phyloP scores from a whole-genome alignment of 805 yeast genomes.

The Starmerella bacillaris region DNA sequence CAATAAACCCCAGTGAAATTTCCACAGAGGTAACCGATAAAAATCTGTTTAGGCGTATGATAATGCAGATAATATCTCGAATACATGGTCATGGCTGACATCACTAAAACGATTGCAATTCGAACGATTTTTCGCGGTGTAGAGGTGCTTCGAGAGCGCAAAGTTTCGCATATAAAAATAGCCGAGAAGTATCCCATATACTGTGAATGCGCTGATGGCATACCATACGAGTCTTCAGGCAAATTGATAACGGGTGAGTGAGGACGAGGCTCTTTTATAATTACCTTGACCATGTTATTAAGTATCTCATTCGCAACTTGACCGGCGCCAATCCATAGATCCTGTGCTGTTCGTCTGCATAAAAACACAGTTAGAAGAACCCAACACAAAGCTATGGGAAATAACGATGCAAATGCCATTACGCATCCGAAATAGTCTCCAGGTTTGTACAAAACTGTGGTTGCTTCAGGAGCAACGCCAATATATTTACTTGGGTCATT shows the following conservation, averaged over 20 bases:
- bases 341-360: conserved; percentile 66
- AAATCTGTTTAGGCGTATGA: conserved; percentile 57
- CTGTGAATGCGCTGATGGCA: conserved; percentile 96
- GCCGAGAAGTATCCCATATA: conserved; percentile 68
- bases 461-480: conserved; percentile 38
- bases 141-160: conserved; percentile 6
- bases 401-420: conserved; percentile 55
- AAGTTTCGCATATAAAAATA: conserved; percentile 22
- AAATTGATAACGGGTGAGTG: conserved; percentile 16
- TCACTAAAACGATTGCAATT: conserved; percentile 9
- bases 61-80: conserved; percentile 66
- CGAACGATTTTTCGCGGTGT: conserved; percentile 16
- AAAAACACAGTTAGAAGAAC: conserved; percentile 74
- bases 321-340: conserved; percentile 67
- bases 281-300: conserved; percentile 48
- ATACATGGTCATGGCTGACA: conserved; percentile 33
- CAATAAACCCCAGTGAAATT: conserved; percentile 38
- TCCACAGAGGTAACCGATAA: conserved; percentile 56
- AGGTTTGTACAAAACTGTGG: conserved; percentile 65
- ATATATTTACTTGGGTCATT: conserved; percentile 12
- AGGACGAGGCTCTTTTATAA: conserved; percentile 63
- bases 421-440: conserved; percentile 39
- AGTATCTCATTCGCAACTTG: conserved; percentile 61
- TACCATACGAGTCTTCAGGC: conserved; percentile 54
- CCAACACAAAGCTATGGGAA: conserved; percentile 62